Percentiles rank a stretch among this genome's conserved stretches.
phyloP scores from a whole-genome alignment of 2,329 filamentous ascomycete genomes.

The Cylindrodendrum hubeiense region DNA sequence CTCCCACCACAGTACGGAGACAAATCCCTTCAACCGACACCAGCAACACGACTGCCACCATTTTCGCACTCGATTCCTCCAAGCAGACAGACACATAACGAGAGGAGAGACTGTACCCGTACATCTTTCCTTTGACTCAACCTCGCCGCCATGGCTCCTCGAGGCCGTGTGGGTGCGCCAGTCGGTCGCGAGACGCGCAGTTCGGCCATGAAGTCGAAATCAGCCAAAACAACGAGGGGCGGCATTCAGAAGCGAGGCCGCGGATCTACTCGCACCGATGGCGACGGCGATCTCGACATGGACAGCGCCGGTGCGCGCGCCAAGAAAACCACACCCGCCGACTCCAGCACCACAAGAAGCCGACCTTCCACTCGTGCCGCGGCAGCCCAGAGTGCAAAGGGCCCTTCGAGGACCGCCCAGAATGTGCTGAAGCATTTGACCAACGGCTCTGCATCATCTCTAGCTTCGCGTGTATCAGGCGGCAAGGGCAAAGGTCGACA shows the following conservation, averaged over 20 bases:
- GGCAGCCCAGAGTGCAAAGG: constrained; percentile 32
- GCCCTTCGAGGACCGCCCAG: constrained; percentile 54
- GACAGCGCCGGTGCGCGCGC: constrained; percentile 53
- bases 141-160: constrained; percentile 49
- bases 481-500: constrained; percentile 37
- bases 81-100: background rate
- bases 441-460: constrained; percentile 48
- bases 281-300: constrained; percentile 73
- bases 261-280: constrained; percentile 57
- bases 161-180: constrained; percentile 46
- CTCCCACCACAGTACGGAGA: background rate
- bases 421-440: constrained; percentile 58
- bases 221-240: constrained; percentile 52
- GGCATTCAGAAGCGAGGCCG: constrained; percentile 65
- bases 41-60: background rate
- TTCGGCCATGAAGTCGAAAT: constrained; percentile 45
- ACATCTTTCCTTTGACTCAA: constrained; percentile 3
- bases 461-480: constrained; percentile 52
- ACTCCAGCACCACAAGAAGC: constrained; percentile 45
- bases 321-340: constrained; percentile 46
- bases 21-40: background rate
- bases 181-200: constrained; percentile 49
- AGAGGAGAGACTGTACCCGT: background rate
- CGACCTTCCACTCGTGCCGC: constrained; percentile 47
- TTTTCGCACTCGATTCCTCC: background rate